Evolutionary conservation across 352 stramenopile genomes (phyloP).

Genomic region (Pythium dissimile): DNA sequence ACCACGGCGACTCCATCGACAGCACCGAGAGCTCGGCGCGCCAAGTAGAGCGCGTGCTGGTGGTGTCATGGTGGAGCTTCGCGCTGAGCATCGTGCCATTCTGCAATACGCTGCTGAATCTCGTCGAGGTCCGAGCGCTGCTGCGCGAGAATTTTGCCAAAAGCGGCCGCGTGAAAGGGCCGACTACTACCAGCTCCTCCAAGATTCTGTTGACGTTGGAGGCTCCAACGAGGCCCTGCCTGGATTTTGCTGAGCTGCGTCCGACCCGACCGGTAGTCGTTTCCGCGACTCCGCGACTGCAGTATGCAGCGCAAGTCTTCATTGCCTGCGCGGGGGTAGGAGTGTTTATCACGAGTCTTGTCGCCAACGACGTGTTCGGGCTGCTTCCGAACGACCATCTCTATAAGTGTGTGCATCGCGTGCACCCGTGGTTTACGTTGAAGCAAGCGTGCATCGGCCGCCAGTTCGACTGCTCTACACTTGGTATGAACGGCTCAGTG

Average conservation of each 20-base stretch:
- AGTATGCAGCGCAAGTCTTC: neutral
- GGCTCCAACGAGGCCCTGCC: too few relatives aligned
- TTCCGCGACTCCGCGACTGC: neutral
- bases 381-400: neutral
- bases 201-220: neutral
- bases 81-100: slow-evolving; percentile 12
- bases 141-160: neutral
- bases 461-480: neutral
- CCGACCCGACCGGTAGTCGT: too few relatives aligned
- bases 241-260: too few relatives aligned
- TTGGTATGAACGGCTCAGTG: neutral
- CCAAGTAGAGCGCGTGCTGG: slow-evolving; percentile 10
- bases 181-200: too few relatives aligned
- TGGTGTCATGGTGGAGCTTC: slow-evolving; percentile 10
- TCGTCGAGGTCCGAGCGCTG: slow-evolving; percentile 3
- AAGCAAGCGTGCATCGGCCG: slow-evolving; percentile 11
- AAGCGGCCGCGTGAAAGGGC: too few relatives aligned
- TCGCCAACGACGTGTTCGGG: neutral
- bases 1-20: slow-evolving; percentile 9
- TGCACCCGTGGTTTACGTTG: slow-evolving; percentile 12
- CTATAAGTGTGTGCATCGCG: slow-evolving; percentile 10
- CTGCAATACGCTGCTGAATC: slow-evolving; percentile 7
- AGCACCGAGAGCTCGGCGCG: slow-evolving; percentile 7
- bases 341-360: neutral
- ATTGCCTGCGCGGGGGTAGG: neutral